Evolutionary conservation across 208 protist species (phyloP).

Genomic region (Trichomonas gallinae): DNA sequence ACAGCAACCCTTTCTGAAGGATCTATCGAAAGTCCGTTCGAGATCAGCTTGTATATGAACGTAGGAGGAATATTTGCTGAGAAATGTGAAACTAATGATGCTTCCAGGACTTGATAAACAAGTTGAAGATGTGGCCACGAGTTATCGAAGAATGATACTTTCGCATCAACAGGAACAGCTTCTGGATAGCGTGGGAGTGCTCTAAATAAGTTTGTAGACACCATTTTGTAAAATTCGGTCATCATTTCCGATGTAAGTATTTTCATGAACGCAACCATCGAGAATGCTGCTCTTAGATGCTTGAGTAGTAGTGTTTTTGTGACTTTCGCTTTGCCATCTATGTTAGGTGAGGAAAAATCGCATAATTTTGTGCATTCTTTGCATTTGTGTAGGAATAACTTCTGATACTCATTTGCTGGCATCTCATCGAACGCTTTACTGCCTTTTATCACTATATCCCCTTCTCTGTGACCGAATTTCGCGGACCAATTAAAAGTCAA

Average conservation of each 20-base stretch:
- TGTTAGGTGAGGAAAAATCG: not conserved
- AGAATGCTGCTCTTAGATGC: not conserved
- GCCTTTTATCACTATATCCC: not conserved
- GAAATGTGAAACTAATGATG: not conserved
- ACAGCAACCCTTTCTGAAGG: not conserved
- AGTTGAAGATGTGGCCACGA: not conserved
- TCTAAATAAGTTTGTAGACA: not conserved
- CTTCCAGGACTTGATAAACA: not conserved
- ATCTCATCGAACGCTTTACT: not conserved
- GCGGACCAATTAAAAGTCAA: not conserved
- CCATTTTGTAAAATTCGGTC: not conserved
- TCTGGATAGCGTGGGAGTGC: not conserved
- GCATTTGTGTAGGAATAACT: not conserved
- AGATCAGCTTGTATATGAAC: not conserved
- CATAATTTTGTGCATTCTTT: not conserved
- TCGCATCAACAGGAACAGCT: not conserved
- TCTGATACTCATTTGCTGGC: not conserved
- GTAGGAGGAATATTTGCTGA: not conserved
- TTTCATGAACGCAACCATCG: not conserved
- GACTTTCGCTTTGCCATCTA: not conserved
- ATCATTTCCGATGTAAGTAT: not conserved
- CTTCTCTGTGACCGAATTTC: not conserved
- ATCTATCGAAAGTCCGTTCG: not conserved
- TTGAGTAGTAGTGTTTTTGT: not conserved
- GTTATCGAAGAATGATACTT: not conserved